Evolutionary conservation across 371 early-diverging fungal species (phyloP), one percentile per base, ranked within the genome.

Genomic region (Mortierella sp.): DNA sequence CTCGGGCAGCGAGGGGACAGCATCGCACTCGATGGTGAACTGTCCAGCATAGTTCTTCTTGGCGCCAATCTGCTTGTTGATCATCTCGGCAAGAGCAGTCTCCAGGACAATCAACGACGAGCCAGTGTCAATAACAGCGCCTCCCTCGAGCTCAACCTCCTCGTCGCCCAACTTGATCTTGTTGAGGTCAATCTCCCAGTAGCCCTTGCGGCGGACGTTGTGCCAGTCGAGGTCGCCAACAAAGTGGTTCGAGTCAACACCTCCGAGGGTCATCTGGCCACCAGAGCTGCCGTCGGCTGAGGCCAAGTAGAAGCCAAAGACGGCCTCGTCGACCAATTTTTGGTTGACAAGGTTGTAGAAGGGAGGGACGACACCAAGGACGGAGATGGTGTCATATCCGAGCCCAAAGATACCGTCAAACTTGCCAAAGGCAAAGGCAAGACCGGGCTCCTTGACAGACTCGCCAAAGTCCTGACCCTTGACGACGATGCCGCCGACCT

Each of bases 331-430:
- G 37, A 98, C 44, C 65, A 96, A 86, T 10, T 87, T 86, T 63
- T 91, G 89, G 85, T 95, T 89, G 41, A 97, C 91, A 93, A 97
- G 92, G 74, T 92, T 89, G 86, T 97, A 97, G 87, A 98, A 95
- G 0, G 98, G 98, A 34, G 98, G 98, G 26, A 95, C 95, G 31
- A 94, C 95, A 41, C 90, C 86, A 43, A 94, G 83, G 37, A 96
- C 97, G 16, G 97, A 90, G 84, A 98, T 97, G 70, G 90, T 95
- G 85, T 96, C 96, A 80, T 94, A 97, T 6, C 94, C 96, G 14
- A 98, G 89, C 24, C 98, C 98, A 47, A 97, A 89, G 76, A 98
- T 97, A 26, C 98, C 98, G 83, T 98, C 98, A 79, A 98, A 98
- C 37, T 92, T 86, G 48, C 96, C 98, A 79, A 96, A 92, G 26